Base-by-base conservation (phyloP, 495 filamentous ascomycete species). In the Xylaria scruposa region DNA sequence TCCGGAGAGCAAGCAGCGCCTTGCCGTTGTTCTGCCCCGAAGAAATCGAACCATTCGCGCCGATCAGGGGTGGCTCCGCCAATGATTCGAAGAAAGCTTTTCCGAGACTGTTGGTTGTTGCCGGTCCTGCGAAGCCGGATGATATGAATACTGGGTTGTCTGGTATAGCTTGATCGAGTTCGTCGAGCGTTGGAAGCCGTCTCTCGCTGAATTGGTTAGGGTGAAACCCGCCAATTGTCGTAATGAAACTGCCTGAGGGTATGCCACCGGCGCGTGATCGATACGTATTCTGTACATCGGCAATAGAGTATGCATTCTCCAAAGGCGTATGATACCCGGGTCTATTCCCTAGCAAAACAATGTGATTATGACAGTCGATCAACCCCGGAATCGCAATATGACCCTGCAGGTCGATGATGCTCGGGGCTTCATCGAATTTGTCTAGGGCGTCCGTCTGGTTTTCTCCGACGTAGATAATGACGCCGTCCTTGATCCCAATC, bases 321-420 rank as follows among this genome's bases (percentile, higher is more conserved):
- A 78, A 67, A 15, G 76, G 76, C 8, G 74, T 76, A 54, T 78
- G 76, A 51, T 78, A 74, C 9, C 76, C 74, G 0, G 76, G 76
- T 12, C 76, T 60, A 42, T 76, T 78, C 17, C 76, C 74, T 10
- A 78, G 46, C 1, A 78, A 60, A 15, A 78, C 76, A 40, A 78
- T 70, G 61, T 78, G 76, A 61, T 78, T 78, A 65, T 78, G 76
- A 44, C 72, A 70, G 62, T 78, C 76, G 69, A 78, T 75, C 24
- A 78, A 68, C 9, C 76, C 76, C 0, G 76, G 76, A 15, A 78
- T 33, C 6, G 73, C 70, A 3, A 74, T 54, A 15, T 67, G 75
- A 29, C 72, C 73, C 15, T 63, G 17, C 13, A 78, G 70, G 67
- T 78, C 65, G 42, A 77, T 67, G 36, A 47, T 54, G 21, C 4